Base-by-base conservation (phyloP, 805 yeast species). In the Millerozyma miso region DNA sequence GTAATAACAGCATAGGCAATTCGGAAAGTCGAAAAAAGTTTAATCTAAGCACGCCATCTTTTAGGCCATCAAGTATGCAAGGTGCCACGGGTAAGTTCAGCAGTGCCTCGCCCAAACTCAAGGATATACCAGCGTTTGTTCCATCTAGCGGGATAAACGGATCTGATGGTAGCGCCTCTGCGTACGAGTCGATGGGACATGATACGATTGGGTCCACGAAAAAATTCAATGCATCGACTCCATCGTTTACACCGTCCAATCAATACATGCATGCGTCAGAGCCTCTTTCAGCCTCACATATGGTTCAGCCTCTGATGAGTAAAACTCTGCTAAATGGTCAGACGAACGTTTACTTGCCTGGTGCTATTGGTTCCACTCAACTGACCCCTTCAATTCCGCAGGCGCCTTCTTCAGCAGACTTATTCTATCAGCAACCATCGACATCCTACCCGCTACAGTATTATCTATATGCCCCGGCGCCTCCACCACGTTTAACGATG, bases 381-480 rank as follows among this genome's bases (percentile, higher is more conserved):
- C 39, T 29, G 17, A 37, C 33, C 4, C 17, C 33, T n/a, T n/a
- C 39, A 12, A 29, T 37, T 4, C 31, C 32, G 6, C 15, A 31
- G 19, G 39, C 54, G 4, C 50, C 54, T 14, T 48, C 49, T 15
- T 46, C 54, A 13, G 49, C 56, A 19, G 62, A 57, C 37, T 48
- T 54, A 43, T 56, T 41, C 40, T 52, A 44, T 39, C 57, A 48
- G 40, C 48, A 36, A 37, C 54, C 40, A 29, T 47, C 37, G 41
- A 44, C 51, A 43, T 49, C 50, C 38, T 80, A 66, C 49, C 85
- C 85, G 0, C 65, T 87, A 35, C 88, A 88, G 55, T 86, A 87
- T 59, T 96, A 90, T 63, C 65, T 88, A 33, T 90, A 91, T 63
- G 93, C 97, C 0, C 97, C 97, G 2, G 76, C 80, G 23, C 91